Evolutionary conservation across 2,329 filamentous ascomycete species (phyloP), one percentile per base, ranked within the genome.

Genomic region (Fusarium albidum): DNA sequence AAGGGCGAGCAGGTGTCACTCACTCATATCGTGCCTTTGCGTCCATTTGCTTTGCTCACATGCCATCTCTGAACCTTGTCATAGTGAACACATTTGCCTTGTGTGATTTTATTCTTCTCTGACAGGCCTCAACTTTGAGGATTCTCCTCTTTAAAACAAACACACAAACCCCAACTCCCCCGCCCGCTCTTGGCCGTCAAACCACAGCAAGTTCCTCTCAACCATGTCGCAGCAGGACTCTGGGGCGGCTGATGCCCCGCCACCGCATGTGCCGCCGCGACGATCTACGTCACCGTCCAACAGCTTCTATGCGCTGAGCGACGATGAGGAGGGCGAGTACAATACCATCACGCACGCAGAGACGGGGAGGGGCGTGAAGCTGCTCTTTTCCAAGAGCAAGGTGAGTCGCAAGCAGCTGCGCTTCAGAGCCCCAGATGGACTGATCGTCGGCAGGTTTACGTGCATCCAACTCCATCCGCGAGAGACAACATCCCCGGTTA

Each of bases 401-500:
- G 90, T 91, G 67, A 39, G 79, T 69, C 40, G 6, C 45, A 12
- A 50, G 37, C 29, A 12, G 29, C 45, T 9, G 31, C 18, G 29
- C 38, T 42, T 26, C 26, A 32, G 11, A 39, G 14, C 10, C 14
- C 31, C 9, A 11, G 29, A 43, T 39, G 25, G 25, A 49, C 61
- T 64, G 27, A 63, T 57, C 27, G 50, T 44, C 11, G 10, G n/a
- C 65, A 93, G 89, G 95, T 99, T 71, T 99, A 98, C 71, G 88
- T 99, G 35, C 95, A 99, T 73, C 95, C 95, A 1, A 92, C 92
- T 1, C 90, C 94, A 1, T 96, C 92, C 1, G 84, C 93, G 50
- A 96, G 93, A 77, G 95, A 99, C 78, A 99, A 99, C 64, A 96
- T 99, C 49, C 80, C 92, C 5, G 95, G 95, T 38, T 99, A 95